Conservation (phyloP, 2,329 filamentous ascomycete species). For the Nemania diffusa region DNA sequence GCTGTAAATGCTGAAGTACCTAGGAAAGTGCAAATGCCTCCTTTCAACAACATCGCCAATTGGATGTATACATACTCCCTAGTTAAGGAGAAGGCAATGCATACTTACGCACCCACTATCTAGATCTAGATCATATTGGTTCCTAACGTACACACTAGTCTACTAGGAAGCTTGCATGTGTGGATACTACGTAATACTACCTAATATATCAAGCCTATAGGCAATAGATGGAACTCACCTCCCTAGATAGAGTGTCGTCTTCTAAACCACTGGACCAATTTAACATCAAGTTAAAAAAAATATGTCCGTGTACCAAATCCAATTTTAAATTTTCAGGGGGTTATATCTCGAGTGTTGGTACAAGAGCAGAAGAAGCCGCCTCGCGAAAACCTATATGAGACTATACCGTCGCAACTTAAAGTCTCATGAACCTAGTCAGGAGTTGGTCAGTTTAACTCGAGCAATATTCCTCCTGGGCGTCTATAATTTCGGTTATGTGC, state of each 20-base stretch:
- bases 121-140: not conserved
- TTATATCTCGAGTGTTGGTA: not conserved
- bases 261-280: not conserved
- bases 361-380: not conserved
- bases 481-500: slow-evolving; percentile 24
- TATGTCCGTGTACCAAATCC: not conserved
- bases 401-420: not conserved
- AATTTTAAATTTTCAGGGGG: slow-evolving; percentile 1
- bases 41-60: not conserved
- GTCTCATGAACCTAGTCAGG: not conserved
- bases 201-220: too few species aligned
- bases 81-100: not conserved
- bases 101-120: not conserved
- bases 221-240: too few species aligned
- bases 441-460: not conserved
- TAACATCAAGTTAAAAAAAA: too few species aligned
- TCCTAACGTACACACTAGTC: too few species aligned
- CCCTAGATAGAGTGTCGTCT: too few species aligned
- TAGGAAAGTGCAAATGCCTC: not conserved
- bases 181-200: too few species aligned
- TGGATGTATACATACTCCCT: not conserved
- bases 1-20: not conserved
- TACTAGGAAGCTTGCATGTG: not conserved
- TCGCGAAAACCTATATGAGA: not conserved
- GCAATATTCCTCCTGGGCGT: slow-evolving; percentile 4